Conservation (phyloP, 176 grass and related monocot genomes). For the Canna indica region DNA sequence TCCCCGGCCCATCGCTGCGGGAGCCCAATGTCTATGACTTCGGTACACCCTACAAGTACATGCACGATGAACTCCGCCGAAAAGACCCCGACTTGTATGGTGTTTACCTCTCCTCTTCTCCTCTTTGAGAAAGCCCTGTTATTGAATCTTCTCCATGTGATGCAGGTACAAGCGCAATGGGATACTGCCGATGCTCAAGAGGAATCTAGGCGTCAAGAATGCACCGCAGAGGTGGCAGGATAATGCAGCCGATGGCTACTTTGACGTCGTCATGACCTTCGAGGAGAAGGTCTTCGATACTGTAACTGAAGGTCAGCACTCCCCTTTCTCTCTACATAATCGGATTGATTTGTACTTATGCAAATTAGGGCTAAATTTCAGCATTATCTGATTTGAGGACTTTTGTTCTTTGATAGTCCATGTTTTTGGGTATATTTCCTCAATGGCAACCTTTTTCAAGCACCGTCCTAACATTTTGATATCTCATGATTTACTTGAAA, state of each 20-base stretch:
- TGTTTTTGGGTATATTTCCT: neutral
- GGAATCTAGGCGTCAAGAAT: constrained; percentile 66
- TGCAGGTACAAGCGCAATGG: constrained; percentile 94
- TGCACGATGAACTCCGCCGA: constrained; percentile 82
- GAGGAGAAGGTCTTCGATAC: constrained; percentile 92
- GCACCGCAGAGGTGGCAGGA: constrained; percentile 92
- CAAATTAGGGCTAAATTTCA: neutral
- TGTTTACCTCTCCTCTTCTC: neutral
- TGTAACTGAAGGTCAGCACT: constrained; percentile 54
- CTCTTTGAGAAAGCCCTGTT: neutral
- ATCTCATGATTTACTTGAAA: neutral
- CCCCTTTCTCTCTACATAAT: neutral
- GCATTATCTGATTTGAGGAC: neutral
- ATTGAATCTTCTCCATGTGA: neutral
- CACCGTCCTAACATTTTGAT: neutral
- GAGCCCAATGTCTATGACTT: constrained; percentile 95
- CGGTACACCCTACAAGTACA: constrained; percentile 66
- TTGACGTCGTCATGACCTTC: constrained; percentile 79
- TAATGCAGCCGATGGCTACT: constrained; percentile 49
- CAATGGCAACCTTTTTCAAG: neutral
- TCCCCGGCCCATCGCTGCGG: constrained; percentile 71
- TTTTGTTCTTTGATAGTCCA: too few relatives aligned
- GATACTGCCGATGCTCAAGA: constrained; percentile 90
- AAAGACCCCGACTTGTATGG: constrained; percentile 70
- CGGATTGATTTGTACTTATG: neutral